A percentile compares a stretch with the other conserved stretches of the same genome.
Conservation (phyloP, 129 eudicot species). For the Tanacetum coccineum region DNA sequence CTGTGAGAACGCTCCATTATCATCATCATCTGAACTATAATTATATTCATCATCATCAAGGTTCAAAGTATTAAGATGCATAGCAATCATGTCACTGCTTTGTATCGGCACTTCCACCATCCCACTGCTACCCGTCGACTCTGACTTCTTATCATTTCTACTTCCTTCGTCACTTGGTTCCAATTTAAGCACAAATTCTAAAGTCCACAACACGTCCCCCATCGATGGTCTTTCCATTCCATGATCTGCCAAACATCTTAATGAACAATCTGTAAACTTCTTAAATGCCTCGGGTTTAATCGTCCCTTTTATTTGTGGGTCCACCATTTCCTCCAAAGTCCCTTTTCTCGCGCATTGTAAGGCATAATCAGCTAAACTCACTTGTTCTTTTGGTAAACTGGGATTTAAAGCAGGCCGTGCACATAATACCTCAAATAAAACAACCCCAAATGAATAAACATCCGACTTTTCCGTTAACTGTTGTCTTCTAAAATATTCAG, state of each 20-base stretch:
- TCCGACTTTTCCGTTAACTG: constrained; percentile 66
- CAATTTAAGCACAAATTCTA: constrained; percentile 47
- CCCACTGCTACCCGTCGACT: constrained; percentile 24
- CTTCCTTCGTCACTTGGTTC: constrained; percentile 32
- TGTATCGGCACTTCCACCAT: constrained; percentile 34
- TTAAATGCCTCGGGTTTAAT: constrained; percentile 52
- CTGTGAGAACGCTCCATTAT: constrained; percentile 52
- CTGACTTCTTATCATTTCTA: constrained; percentile 7
- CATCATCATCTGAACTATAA: constrained; percentile 22
- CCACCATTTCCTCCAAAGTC: constrained; percentile 54
- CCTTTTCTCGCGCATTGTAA: constrained; percentile 56
- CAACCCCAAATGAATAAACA: constrained; percentile 75
- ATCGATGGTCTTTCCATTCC: constrained; percentile 69
- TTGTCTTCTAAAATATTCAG: constrained; percentile 66
- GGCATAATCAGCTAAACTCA: constrained; percentile 62
- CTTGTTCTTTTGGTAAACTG: constrained; percentile 72
- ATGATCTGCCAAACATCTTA: constrained; percentile 58
- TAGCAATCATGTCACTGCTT: constrained; percentile 44
- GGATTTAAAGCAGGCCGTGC: constrained; percentile 76
- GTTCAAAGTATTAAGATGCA: constrained; percentile 62
- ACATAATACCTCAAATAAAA: constrained; percentile 64
- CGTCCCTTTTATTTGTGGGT: constrained; percentile 62
- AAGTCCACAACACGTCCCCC: constrained; percentile 81
- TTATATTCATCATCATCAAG: constrained; percentile 49
- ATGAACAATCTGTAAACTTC: constrained; percentile 58